A percentile compares a stretch with the other conserved stretches of the same genome.
Evolutionary conservation across 1,284 basidiomycete genomes (phyloP).

Genomic region (Filobasidium uniguttulatum): DNA sequence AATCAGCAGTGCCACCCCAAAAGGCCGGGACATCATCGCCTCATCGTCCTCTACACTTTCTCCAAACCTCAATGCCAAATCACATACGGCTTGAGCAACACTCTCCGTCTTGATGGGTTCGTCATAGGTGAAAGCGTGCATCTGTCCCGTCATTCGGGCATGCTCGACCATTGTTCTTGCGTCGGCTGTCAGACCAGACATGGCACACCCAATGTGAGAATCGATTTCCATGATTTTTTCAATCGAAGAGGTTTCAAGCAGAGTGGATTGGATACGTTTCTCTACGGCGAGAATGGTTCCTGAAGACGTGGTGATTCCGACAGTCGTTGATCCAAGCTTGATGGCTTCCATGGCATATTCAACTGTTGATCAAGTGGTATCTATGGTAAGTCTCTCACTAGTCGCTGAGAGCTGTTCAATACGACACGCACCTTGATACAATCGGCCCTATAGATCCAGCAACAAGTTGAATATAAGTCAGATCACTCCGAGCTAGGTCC

Average conservation of each 20-base stretch:
- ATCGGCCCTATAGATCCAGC: slow-evolving; percentile 29
- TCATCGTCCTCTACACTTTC: slow-evolving; percentile 98
- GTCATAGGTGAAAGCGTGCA: slow-evolving; percentile 94
- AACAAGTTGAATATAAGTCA: slow-evolving; percentile 12
- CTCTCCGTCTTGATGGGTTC: slow-evolving; percentile 94
- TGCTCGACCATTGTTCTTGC: slow-evolving; percentile 99
- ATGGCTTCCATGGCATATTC: slow-evolving; percentile 99
- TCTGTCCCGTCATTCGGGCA: slow-evolving; percentile 90
- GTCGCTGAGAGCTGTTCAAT: background rate
- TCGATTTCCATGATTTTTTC: slow-evolving; percentile 99
- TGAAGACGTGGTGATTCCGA: slow-evolving; percentile 73
- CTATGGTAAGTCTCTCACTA: slow-evolving; percentile 8
- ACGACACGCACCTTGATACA: slow-evolving; percentile 39
- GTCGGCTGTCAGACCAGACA: slow-evolving; percentile 96
- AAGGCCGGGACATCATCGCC: slow-evolving; percentile 96
- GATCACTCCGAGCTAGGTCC: background rate
- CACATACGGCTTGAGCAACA: slow-evolving; percentile 93
- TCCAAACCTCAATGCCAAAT: slow-evolving; percentile 91
- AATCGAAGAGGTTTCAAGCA: slow-evolving; percentile 88
- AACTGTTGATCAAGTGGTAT: slow-evolving; percentile 44
- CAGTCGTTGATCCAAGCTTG: slow-evolving; percentile 96
- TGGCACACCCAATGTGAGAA: slow-evolving; percentile 86
- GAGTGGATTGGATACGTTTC: slow-evolving; percentile 93
- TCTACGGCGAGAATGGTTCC: slow-evolving; percentile 93
- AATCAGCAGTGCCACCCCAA: slow-evolving; percentile 94